Evolutionary conservation across 805 yeast genomes (phyloP), one percentile per base, ranked within the genome.

Genomic region (Lachancea dasiensis): DNA sequence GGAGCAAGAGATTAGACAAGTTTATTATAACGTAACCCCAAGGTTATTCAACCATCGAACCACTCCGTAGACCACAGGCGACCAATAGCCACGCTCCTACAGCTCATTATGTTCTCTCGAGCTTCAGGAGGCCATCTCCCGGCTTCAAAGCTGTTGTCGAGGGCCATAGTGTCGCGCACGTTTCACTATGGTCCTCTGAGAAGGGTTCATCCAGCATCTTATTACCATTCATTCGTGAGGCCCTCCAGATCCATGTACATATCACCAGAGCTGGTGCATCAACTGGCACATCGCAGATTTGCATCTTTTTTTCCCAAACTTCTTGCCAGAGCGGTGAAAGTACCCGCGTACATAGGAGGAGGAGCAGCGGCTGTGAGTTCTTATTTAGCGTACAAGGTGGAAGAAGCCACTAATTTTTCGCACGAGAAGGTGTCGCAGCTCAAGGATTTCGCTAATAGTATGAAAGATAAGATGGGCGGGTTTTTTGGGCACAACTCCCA

Each of bases 321-420:
- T 0, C 63, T 81, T 4, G 72, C 73, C 1, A 73, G 72, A 38
- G 69, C 72, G 1, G 67, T 75, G 1, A 74, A 72, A 45, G 58
- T 81, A 2, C 96, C 97, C 0, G 90, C 86, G 0, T 81, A 81
- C 45, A 65, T 87, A 0, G 97, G 97, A 2, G 89, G 95, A 6
- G 87, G 95, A 0, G 61, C 87, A 24, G 96, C 95, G 2, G 97
- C 97, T 8, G 95, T 95, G 6, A 95, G 95, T 0, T 81, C 95
- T 2, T 92, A 87, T 56, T 79, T 90, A 34, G 86, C 89, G 14
- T 89, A 89, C 60, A 90, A 92, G 58, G 83, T 89, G 7, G 94
- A 87, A 37, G 94, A 90, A 60, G 95, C 95, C 1, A 70, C 85
- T 0, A 68, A 59, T 26, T 85, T 73, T 50, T 76, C 95, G 0